Evolutionary conservation across 208 protist species (phyloP).

Genomic region (Trichomonas tenax): DNA sequence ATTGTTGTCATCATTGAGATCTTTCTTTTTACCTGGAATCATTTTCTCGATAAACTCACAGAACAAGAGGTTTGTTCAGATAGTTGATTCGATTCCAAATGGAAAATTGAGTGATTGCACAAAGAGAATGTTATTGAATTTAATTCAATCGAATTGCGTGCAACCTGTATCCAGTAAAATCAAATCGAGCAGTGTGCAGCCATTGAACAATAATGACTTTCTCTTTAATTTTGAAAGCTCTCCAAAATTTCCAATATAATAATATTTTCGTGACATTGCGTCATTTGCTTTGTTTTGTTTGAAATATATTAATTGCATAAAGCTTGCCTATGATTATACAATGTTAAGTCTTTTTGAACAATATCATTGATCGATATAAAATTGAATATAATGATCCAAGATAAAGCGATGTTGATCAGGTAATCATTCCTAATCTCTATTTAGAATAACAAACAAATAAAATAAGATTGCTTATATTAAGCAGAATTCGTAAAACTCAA

Average conservation of each 20-base stretch:
- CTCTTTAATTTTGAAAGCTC: not conserved
- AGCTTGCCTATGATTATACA: too few relatives aligned
- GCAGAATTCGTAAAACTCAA: too few relatives aligned
- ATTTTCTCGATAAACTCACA: not conserved
- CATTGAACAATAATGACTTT: not conserved
- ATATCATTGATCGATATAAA: too few relatives aligned
- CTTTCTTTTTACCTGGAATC: not conserved
- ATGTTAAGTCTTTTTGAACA: too few relatives aligned
- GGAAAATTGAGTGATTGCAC: not conserved
- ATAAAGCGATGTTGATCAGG: too few relatives aligned
- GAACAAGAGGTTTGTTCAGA: not conserved
- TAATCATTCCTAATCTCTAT: too few relatives aligned
- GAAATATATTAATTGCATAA: too few relatives aligned
- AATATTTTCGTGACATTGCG: too few relatives aligned
- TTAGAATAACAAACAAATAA: too few relatives aligned
- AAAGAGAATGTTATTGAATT: not conserved
- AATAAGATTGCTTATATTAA: too few relatives aligned
- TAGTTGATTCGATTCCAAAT: not conserved
- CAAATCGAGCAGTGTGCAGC: not conserved
- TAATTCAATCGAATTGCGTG: not conserved
- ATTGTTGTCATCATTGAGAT: not conserved
- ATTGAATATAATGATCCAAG: too few relatives aligned
- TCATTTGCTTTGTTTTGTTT: too few relatives aligned
- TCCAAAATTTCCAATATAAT: not conserved
- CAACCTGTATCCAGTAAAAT: not conserved